Evolutionary conservation across 768 basidiomycete genomes (phyloP).

Genomic region (Tylopilus subfusipes): DNA sequence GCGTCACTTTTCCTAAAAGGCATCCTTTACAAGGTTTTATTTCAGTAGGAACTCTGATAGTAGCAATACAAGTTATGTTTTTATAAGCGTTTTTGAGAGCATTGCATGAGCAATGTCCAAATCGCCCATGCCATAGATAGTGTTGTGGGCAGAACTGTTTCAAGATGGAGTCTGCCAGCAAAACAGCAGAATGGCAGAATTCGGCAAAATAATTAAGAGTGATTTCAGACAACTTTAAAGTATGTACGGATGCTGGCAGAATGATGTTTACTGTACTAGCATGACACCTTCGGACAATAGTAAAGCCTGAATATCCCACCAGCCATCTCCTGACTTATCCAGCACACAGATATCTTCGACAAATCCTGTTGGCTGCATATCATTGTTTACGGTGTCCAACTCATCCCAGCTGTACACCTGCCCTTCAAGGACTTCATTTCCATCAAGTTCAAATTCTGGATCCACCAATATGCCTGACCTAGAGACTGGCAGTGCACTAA

Average conservation of each 20-base stretch:
- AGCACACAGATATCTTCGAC: neutral
- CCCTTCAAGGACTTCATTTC: neutral
- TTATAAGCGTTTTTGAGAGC: no score
- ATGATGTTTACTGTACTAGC: no score
- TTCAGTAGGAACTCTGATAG: no score
- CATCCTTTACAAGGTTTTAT: no score
- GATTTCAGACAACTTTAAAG: no score
- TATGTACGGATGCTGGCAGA: no score
- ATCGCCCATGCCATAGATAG: no score
- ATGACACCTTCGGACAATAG: neutral
- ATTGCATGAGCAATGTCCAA: no score
- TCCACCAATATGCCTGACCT: neutral
- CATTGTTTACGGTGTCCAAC: neutral
- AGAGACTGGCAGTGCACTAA: no score
- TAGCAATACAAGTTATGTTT: no score
- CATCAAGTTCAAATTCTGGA: neutral
- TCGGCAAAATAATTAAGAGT: neutral
- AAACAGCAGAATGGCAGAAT: neutral
- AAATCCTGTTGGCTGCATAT: neutral
- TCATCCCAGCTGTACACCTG: slow-evolving; percentile 1
- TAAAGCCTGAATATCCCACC: neutral
- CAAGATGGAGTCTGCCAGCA: neutral
- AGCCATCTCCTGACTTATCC: neutral
- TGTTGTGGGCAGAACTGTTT: neutral
- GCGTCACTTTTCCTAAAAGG: no score